These are phyloP conservation scores for Avicennia marina DNA, from an alignment of 257 asterid species.

Conservation along the genomic window DNA sequence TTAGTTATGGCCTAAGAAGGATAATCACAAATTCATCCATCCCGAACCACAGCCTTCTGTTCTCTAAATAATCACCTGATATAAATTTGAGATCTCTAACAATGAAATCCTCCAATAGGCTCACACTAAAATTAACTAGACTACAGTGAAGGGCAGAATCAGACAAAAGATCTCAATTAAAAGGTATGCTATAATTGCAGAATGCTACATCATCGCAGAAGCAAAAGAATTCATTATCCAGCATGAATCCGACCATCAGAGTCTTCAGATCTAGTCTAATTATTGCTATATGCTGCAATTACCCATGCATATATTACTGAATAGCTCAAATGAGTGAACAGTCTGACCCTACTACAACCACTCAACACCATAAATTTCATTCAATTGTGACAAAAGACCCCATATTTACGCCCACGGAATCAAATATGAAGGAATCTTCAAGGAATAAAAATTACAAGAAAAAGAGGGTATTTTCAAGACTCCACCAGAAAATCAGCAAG, in stretches of 20 bases:
- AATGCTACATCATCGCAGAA: constrained; percentile 3
- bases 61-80: background rate
- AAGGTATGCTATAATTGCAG: background rate
- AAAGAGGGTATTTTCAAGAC: too few relatives aligned
- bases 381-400: constrained; percentile 15
- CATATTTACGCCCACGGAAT: constrained; percentile 10
- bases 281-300: constrained; percentile 14
- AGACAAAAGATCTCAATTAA: constrained; percentile 4
- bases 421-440: constrained; percentile 5
- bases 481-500: background rate
- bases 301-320: constrained; percentile 19
- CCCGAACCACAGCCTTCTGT: background rate
- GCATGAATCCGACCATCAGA: constrained; percentile 24
- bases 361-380: constrained; percentile 14
- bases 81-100: background rate
- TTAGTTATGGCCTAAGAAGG: background rate
- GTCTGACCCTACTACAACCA: background rate
- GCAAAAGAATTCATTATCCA: constrained; percentile 6
- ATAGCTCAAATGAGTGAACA: constrained; percentile 18
- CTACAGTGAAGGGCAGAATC: background rate
- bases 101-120: background rate
- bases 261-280: constrained; percentile 40
- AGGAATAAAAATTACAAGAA: background rate
- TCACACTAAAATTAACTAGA: constrained; percentile 4
- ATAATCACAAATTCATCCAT: constrained; percentile 2